A percentile compares a stretch with the other conserved stretches of the same genome.
Conservation (phyloP, 2,329 filamentous ascomycete species). For the Hymenoscyphus fraxineus region DNA sequence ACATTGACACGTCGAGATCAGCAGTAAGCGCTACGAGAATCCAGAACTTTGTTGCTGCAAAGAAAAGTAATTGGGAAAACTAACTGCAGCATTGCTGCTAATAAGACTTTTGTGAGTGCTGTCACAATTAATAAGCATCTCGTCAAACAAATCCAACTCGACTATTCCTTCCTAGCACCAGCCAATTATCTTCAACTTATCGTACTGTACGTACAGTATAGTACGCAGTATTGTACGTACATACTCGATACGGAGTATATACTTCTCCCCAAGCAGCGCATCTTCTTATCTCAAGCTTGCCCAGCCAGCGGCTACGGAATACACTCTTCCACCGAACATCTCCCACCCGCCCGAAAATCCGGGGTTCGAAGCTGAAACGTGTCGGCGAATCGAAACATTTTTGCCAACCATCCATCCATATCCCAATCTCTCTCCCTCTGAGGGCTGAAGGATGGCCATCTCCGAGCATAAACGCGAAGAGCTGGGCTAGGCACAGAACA, state of each 20-base stretch:
- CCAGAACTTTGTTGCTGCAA: neutral
- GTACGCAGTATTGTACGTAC: neutral
- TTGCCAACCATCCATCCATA: no score
- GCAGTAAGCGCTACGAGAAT: neutral
- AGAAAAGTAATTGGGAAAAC: neutral
- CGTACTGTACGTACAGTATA: neutral
- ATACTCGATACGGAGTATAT: no score
- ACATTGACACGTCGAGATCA: neutral
- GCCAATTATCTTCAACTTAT: neutral
- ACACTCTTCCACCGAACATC: no score
- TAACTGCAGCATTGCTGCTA: neutral
- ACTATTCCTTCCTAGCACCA: neutral
- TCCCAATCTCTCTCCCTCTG: no score
- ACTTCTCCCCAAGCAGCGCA: no score
- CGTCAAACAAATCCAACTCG: neutral
- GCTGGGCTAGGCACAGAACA: neutral
- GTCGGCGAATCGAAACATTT: no score
- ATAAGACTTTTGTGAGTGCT: neutral
- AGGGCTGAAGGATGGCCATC: neutral
- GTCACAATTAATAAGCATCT: neutral
- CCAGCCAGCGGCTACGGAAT: no score
- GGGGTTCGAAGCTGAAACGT: no score
- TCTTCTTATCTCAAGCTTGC: no score
- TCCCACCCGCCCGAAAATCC: no score
- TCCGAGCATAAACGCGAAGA: neutral